Evolutionary conservation across 177 flowering plant genomes (phyloP).

Genomic region (Tripterygium wilfordii): DNA sequence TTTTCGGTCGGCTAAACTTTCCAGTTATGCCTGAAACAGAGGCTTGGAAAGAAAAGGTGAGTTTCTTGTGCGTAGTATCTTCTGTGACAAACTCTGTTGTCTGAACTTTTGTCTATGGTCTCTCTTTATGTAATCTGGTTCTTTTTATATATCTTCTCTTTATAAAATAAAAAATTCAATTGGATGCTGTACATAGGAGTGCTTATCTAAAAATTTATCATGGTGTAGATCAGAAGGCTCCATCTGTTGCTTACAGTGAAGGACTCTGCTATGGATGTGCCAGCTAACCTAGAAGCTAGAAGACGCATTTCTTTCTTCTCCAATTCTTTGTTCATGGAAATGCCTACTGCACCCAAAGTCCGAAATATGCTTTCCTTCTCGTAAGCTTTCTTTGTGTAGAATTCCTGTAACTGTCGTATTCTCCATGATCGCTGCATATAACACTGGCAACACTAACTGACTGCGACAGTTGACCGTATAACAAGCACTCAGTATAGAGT

Average conservation of each 20-base stretch:
- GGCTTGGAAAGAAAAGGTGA: constrained; percentile 88
- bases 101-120: not conserved
- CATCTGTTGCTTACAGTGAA: constrained; percentile 33
- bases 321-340: constrained; percentile 47
- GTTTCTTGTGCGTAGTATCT: too few relatives aligned
- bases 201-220: too few relatives aligned
- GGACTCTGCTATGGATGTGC: constrained; percentile 54
- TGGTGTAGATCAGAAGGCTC: constrained; percentile 51
- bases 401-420: too few relatives aligned
- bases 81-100: too few relatives aligned
- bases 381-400: constrained; percentile 45
- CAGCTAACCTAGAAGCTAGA: constrained; percentile 45
- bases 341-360: constrained; percentile 45
- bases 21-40: constrained; percentile 52
- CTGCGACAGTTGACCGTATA: too few relatives aligned
- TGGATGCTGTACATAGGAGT: too few relatives aligned
- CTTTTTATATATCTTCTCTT: too few relatives aligned
- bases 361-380: constrained; percentile 53
- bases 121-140: too few relatives aligned
- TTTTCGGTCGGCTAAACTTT: constrained; percentile 69
- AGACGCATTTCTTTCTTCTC: constrained; percentile 46
- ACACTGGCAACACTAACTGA: too few relatives aligned
- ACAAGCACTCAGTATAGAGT: too few relatives aligned
- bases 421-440: too few relatives aligned
- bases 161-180: too few relatives aligned